Conservation (phyloP, 495 filamentous ascomycete genomes). For the Penicillium salamii region DNA sequence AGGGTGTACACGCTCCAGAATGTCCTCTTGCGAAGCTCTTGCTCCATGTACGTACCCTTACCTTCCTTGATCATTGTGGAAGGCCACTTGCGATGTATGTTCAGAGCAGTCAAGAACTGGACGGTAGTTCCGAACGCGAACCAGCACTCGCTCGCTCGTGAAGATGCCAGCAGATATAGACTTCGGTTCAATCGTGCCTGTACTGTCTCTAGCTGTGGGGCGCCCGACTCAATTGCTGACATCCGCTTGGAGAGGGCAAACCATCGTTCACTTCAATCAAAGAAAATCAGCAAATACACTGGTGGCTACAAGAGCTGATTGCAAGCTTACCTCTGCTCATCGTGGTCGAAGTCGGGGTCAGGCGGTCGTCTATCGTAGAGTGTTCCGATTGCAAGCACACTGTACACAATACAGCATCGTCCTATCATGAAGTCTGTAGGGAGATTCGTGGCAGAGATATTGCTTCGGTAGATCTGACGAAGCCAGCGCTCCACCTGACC, state of each 20-base stretch:
- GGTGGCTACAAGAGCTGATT: background rate
- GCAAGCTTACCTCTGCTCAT: background rate
- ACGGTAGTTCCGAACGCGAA: background rate
- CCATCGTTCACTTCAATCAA: constrained; percentile 1
- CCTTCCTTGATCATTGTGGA: background rate
- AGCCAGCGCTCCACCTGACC: background rate
- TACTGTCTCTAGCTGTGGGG: background rate
- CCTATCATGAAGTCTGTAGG: background rate
- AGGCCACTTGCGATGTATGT: background rate
- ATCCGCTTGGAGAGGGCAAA: constrained; percentile 1
- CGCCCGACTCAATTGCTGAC: background rate
- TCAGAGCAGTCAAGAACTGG: background rate
- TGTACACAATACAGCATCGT: background rate
- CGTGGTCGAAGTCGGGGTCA: background rate
- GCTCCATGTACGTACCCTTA: constrained; percentile 8
- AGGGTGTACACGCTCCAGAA: constrained; percentile 2
- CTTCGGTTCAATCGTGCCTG: background rate
- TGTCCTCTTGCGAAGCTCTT: constrained; percentile 5
- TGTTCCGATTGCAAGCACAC: background rate
- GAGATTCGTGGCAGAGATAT: background rate
- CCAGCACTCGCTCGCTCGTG: background rate
- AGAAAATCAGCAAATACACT: background rate
- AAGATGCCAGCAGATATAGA: background rate
- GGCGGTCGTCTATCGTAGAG: background rate
- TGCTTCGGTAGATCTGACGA: constrained; percentile 1